Conservation (phyloP, 108 stramenopile genomes). For the Epithemia pelagica region DNA sequence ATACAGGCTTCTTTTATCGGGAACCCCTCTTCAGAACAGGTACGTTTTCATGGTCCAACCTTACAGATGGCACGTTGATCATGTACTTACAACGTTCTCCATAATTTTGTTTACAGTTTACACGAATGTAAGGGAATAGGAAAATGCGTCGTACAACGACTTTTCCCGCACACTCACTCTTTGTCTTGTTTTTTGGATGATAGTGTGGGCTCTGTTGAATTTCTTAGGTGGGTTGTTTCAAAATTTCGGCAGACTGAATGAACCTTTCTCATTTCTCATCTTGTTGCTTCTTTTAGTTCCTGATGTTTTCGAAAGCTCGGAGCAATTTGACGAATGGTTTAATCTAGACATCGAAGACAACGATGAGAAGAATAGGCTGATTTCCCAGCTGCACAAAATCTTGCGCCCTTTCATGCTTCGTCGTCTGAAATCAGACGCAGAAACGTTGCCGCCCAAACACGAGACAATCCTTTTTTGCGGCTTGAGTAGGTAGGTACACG, state of each 20-base stretch:
- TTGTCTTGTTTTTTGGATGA: no score
- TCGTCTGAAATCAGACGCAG: conserved; percentile 91
- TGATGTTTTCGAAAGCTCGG: conserved; percentile 81
- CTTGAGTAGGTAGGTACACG: conserved; percentile 79
- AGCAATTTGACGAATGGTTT: conserved; percentile 95
- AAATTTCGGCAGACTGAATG: background rate
- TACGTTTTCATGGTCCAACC: no score
- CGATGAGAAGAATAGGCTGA: conserved; percentile 89
- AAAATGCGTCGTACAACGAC: background rate
- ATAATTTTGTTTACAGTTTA: background rate
- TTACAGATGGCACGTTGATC: conserved; percentile 37
- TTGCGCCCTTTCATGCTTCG: conserved; percentile 98
- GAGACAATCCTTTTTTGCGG: conserved; percentile 91
- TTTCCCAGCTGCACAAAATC: conserved; percentile 95
- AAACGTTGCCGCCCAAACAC: conserved; percentile 84
- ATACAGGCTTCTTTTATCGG: conserved; percentile 92
- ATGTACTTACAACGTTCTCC: background rate
- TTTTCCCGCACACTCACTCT: background rate
- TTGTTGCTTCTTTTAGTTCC: conserved; percentile 90
- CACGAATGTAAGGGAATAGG: background rate
- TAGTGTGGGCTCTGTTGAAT: conserved; percentile 93
- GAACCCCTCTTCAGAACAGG: conserved; percentile 96
- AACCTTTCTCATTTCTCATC: conserved; percentile 14
- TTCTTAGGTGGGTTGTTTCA: conserved; percentile 30
- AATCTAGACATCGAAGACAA: conserved; percentile 81